Percentiles rank a stretch among this genome's conserved stretches.
Conservation (phyloP, 495 filamentous ascomycete species). For the Friedmanniomyces simplex region DNA sequence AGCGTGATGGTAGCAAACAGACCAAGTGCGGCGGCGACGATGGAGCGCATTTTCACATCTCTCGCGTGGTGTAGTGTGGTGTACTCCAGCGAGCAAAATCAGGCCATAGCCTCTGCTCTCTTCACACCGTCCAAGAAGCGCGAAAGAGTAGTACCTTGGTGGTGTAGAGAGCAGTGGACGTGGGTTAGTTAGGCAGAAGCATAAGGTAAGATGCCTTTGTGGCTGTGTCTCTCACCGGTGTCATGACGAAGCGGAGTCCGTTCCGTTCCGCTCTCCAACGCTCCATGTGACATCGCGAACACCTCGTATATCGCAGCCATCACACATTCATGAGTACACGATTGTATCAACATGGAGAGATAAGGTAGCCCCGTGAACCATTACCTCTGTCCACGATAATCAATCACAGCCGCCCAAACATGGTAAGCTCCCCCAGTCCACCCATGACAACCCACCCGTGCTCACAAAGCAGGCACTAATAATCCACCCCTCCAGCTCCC, state of each 20-base stretch:
- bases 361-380: too few relatives aligned
- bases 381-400: too few relatives aligned
- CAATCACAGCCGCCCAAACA: background rate
- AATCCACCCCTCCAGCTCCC: conserved; percentile 52
- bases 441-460: background rate
- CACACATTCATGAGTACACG: too few relatives aligned
- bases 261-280: background rate
- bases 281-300: background rate
- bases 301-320: too few relatives aligned
- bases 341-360: too few relatives aligned
- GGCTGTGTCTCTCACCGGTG: background rate
- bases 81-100: background rate
- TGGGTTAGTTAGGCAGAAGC: background rate
- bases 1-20: background rate
- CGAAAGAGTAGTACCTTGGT: too few relatives aligned
- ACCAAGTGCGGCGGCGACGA: background rate
- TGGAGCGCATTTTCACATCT: conserved; percentile 2
- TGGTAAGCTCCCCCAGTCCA: background rate
- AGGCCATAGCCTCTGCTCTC: background rate
- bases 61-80: background rate
- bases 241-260: background rate
- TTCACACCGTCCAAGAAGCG: background rate
- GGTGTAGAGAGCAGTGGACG: background rate
- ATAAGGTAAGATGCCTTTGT: background rate
- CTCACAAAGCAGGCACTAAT: conserved; percentile 13